Percentiles rank a stretch among this genome's conserved stretches.
These are phyloP conservation scores for Rubia occidens DNA, from an alignment of 305 asterid genomes.

Conservation along the genomic window DNA sequence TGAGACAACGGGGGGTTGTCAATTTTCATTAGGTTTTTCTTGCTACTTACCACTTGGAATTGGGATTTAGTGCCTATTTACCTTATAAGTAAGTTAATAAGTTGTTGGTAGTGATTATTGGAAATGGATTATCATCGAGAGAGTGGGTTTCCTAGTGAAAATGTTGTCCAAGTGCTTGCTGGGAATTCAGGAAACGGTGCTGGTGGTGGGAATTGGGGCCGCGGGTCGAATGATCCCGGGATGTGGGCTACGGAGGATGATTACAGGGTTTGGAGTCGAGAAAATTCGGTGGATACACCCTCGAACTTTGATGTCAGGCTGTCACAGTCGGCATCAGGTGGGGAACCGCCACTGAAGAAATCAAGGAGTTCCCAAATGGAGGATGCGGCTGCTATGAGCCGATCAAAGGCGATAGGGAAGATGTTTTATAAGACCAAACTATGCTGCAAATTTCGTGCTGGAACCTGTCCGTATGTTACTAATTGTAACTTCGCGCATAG, in stretches of 20 bases:
- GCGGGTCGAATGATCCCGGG: conserved; percentile 33
- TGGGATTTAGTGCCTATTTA: not conserved
- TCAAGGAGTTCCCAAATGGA: conserved; percentile 38
- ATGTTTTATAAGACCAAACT: conserved; percentile 72
- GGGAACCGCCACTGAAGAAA: conserved; percentile 53
- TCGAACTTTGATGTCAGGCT: conserved; percentile 43
- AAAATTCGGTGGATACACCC: conserved; percentile 33
- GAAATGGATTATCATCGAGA: conserved; percentile 55
- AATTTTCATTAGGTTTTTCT: not conserved
- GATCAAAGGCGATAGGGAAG: conserved; percentile 73
- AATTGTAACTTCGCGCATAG: conserved; percentile 79
- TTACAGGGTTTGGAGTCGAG: conserved; percentile 54
- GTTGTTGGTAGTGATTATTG: not conserved
- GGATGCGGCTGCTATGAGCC: conserved; percentile 32
- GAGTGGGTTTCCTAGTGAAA: conserved; percentile 33
- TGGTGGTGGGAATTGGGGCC: conserved; percentile 40
- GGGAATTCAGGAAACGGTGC: conserved; percentile 34
- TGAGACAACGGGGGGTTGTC: not conserved
- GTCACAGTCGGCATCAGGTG: conserved; percentile 35
- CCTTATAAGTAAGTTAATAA: not conserved
- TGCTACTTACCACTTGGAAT: not conserved
- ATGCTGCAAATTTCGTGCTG: conserved; percentile 68
- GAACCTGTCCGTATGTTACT: conserved; percentile 62
- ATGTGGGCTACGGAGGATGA: conserved; percentile 90
- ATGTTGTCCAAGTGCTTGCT: conserved; percentile 46